These are phyloP conservation scores for Macadamia integrifolia DNA, from an alignment of 164 flowering plant species.

Conservation along the genomic window DNA sequence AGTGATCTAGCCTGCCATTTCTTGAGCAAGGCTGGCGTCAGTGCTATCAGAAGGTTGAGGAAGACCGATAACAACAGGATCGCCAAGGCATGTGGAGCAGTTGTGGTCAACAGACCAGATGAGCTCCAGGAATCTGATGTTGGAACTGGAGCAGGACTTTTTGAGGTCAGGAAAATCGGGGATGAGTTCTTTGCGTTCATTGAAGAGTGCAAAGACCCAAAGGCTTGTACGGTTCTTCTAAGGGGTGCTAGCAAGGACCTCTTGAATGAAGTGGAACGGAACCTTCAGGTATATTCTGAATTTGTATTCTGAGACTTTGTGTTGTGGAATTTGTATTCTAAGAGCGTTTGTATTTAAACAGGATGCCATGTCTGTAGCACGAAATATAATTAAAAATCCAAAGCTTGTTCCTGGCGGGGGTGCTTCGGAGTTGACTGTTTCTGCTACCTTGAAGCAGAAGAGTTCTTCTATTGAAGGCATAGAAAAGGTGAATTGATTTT, in stretches of 20 bases:
- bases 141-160: slow-evolving; percentile 89
- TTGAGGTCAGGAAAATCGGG: slow-evolving; percentile 94
- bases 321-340: too few relatives aligned
- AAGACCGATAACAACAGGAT: slow-evolving; percentile 92
- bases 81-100: slow-evolving; percentile 96
- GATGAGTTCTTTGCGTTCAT: slow-evolving; percentile 89
- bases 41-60: slow-evolving; percentile 87
- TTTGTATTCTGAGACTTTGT: too few relatives aligned
- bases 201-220: slow-evolving; percentile 88
- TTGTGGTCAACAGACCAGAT: slow-evolving; percentile 87
- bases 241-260: slow-evolving; percentile 98
- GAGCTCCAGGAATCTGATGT: slow-evolving; percentile 96
- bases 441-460: slow-evolving; percentile 92
- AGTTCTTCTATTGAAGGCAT: slow-evolving; percentile 88
- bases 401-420: slow-evolving; percentile 98
- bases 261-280: slow-evolving; percentile 94
- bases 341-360: slow-evolving; percentile 13
- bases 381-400: slow-evolving; percentile 88
- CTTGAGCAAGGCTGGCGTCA: slow-evolving; percentile 91
- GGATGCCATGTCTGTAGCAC: slow-evolving; percentile 98
- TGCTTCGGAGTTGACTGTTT: slow-evolving; percentile 91
- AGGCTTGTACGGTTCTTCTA: slow-evolving; percentile 88
- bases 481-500: slow-evolving; percentile 57
- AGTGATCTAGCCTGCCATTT: slow-evolving; percentile 96
- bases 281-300: slow-evolving; percentile 61